Percentiles rank a stretch among this genome's conserved stretches.
phyloP scores from a whole-genome alignment of 2,329 filamentous ascomycete genomes.

The Sporothrix protearum region DNA sequence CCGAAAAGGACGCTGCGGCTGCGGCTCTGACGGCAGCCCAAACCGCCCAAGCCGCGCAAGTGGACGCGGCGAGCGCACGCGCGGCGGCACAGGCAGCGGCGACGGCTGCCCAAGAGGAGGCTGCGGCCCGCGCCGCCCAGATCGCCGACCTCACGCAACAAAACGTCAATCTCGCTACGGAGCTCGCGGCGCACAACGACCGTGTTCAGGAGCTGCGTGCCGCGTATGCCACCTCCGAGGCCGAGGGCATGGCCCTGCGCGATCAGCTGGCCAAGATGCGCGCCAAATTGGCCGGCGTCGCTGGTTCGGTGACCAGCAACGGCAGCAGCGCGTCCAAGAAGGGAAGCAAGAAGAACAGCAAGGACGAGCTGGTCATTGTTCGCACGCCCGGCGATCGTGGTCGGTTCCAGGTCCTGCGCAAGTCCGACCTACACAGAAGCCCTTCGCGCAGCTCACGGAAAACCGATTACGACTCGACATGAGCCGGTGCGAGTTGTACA shows the following conservation, averaged over 20 bases:
- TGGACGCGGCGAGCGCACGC: not conserved
- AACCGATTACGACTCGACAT: constrained; percentile 22
- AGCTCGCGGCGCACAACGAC: not conserved
- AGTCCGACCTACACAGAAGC: constrained; percentile 25
- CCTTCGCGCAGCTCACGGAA: constrained; percentile 24
- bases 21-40: not conserved
- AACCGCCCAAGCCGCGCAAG: not conserved
- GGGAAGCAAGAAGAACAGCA: constrained; percentile 22
- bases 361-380: constrained; percentile 28
- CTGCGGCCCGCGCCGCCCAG: not conserved
- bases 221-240: constrained; percentile 12
- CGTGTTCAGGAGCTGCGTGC: constrained; percentile 15
- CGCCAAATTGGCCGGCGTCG: constrained; percentile 12
- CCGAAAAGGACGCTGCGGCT: not conserved
- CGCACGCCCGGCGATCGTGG: constrained; percentile 27
- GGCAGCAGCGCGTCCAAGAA: not conserved
- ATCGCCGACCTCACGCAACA: not conserved
- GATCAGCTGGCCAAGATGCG: constrained; percentile 26
- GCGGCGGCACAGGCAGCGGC: not conserved
- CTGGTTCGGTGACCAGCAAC: not conserved
- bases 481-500: not conserved
- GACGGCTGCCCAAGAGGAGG: not conserved
- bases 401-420: constrained; percentile 28
- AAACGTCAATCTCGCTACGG: not conserved
- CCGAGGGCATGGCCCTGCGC: constrained; percentile 23